Evolutionary conservation across 305 asterid species (phyloP).

Genomic region (Solanum hybrid): DNA sequence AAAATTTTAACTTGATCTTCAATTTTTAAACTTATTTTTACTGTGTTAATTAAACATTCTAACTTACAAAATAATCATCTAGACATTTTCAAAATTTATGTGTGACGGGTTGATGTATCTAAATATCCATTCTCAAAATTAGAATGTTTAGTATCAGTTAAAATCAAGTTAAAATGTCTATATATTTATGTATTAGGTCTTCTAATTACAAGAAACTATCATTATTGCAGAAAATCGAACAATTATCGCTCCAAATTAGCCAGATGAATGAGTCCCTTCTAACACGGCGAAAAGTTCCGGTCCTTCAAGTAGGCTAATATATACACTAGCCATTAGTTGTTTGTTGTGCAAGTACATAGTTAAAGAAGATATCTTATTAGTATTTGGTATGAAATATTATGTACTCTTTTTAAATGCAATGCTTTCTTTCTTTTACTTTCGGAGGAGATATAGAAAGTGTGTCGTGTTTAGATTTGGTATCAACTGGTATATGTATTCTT

Average conservation of each 20-base stretch:
- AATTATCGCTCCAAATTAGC: conserved; percentile 45
- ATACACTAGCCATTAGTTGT: not conserved
- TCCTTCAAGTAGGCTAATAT: conserved; percentile 39
- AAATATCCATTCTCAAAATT: not conserved
- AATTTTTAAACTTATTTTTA: not conserved
- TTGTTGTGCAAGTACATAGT: not conserved
- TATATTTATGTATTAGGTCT: not conserved
- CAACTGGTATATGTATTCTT: too few relatives aligned
- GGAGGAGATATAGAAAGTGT: too few relatives aligned
- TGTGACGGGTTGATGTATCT: not conserved
- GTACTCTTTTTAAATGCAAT: not conserved
- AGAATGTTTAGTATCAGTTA: not conserved
- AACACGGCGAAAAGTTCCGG: conserved; percentile 46
- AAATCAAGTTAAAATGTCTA: not conserved
- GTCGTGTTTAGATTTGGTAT: too few relatives aligned
- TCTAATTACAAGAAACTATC: not conserved
- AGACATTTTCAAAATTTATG: not conserved
- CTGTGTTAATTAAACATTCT: not conserved
- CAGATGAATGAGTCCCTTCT: conserved; percentile 39
- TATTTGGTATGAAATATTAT: not conserved
- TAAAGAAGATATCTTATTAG: not conserved
- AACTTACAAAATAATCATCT: not conserved
- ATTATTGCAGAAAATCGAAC: conserved; percentile 47
- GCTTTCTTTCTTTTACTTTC: not conserved
- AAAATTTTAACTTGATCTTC: fast-evolving